Conservation (phyloP, 1,139 yeast genomes). For the Pneumocystis sp. region DNA sequence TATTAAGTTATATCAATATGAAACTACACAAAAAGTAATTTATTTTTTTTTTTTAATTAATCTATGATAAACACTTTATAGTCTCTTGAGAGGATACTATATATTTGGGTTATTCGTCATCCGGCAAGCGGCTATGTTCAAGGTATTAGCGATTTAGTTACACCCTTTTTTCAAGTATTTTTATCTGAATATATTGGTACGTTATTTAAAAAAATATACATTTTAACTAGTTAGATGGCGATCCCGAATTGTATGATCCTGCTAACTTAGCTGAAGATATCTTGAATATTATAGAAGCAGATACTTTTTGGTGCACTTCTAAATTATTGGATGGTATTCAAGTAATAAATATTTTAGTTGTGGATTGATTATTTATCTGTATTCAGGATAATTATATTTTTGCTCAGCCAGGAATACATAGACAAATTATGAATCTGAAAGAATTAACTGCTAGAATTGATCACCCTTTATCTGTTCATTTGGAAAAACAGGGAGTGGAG, state of each 20-base stretch:
- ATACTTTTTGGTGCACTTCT: constrained; percentile 91
- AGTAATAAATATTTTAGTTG: not conserved
- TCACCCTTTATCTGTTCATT: constrained; percentile 52
- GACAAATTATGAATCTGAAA: constrained; percentile 71
- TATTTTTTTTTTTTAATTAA: not conserved
- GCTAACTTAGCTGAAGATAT: constrained; percentile 40
- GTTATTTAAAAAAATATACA: not conserved
- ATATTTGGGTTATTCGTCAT: constrained; percentile 92
- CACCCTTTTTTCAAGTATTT: constrained; percentile 88
- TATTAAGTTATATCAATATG: constrained; percentile 52
- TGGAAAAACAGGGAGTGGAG: constrained; percentile 68
- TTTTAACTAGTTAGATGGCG: constrained; percentile 25
- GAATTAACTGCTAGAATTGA: constrained; percentile 74
- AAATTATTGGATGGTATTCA: constrained; percentile 70
- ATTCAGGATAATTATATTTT: constrained; percentile 84
- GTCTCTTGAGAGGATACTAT: constrained; percentile 61
- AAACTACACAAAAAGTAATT: constrained; percentile 45
- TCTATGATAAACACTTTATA: constrained; percentile 15
- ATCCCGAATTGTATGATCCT: constrained; percentile 46
- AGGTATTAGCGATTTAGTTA: constrained; percentile 87
- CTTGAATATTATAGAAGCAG: constrained; percentile 64
- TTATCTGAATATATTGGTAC: constrained; percentile 42
- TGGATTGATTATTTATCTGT: not conserved
- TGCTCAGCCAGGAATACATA: constrained; percentile 91
- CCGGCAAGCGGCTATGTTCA: constrained; percentile 99